A percentile compares a stretch with the other conserved stretches of the same genome.
Conservation (phyloP, 2,329 filamentous ascomycete species). For the Aspergillus persii region DNA sequence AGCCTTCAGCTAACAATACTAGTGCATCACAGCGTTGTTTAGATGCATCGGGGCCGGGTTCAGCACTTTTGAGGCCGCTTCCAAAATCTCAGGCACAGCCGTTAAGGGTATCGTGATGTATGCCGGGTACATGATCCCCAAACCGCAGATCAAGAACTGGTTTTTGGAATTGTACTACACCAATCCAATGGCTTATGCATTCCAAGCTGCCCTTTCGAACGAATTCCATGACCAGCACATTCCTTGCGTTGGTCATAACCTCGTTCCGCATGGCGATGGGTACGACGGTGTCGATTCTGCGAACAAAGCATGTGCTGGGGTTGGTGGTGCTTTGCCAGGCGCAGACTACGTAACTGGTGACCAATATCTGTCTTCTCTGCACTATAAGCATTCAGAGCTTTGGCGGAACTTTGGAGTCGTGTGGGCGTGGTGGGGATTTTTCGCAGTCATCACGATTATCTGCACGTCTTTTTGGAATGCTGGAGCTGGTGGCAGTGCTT, state of each 20-base stretch:
- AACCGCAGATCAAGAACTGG: slow-evolving; percentile 49
- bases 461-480: slow-evolving; percentile 54
- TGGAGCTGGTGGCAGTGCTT: slow-evolving; percentile 47
- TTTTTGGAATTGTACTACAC: slow-evolving; percentile 41
- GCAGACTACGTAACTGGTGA: slow-evolving; percentile 53
- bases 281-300: slow-evolving; percentile 19
- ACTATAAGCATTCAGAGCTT: slow-evolving; percentile 50
- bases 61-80: slow-evolving; percentile 54
- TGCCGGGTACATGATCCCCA: slow-evolving; percentile 41
- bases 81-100: slow-evolving; percentile 46
- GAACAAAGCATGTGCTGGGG: slow-evolving; percentile 52
- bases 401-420: slow-evolving; percentile 61
- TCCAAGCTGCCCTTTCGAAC: slow-evolving; percentile 30
- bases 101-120: slow-evolving; percentile 34
- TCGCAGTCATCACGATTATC: slow-evolving; percentile 56
- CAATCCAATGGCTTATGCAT: slow-evolving; percentile 32
- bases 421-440: slow-evolving; percentile 61
- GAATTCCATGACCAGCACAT: slow-evolving; percentile 30
- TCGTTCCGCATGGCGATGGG: slow-evolving; percentile 28
- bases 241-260: slow-evolving; percentile 28
- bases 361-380: slow-evolving; percentile 54
- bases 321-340: slow-evolving; percentile 53
- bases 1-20: neutral
- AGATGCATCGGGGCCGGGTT: slow-evolving; percentile 54
- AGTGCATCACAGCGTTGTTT: slow-evolving; percentile 57